These are phyloP conservation scores for Pyricularia sp. DNA, from an alignment of 2,329 filamentous ascomycete species.

Conservation along the genomic window DNA sequence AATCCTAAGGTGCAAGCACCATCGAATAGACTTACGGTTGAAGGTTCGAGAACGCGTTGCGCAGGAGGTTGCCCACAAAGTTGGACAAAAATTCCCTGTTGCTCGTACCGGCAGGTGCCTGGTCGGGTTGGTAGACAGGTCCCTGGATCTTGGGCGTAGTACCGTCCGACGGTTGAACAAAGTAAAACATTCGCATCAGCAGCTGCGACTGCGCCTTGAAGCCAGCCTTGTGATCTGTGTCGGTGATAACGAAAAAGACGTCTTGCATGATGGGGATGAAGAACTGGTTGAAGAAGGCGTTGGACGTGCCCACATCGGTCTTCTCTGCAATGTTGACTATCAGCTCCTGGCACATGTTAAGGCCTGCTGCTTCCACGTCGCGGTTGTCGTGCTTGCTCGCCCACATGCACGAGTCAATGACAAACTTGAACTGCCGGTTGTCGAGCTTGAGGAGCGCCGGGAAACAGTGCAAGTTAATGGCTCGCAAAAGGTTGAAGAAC, in stretches of 20 bases:
- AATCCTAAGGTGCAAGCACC: not conserved
- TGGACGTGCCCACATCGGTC: conserved; percentile 75
- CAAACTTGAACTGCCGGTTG: conserved; percentile 95
- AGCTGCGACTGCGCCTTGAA: conserved; percentile 98
- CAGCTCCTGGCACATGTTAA: conserved; percentile 96
- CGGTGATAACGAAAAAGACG: conserved; percentile 95
- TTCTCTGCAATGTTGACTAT: conserved; percentile 97
- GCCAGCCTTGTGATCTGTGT: conserved; percentile 96
- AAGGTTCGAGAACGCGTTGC: conserved; percentile 88
- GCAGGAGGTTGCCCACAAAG: conserved; percentile 76
- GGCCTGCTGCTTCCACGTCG: conserved; percentile 88
- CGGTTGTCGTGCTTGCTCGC: conserved; percentile 99
- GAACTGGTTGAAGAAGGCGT: conserved; percentile 96
- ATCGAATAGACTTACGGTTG: conserved; percentile 58
- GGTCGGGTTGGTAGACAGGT: conserved; percentile 78
- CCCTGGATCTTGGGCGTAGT: conserved; percentile 77
- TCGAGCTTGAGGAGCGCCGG: conserved; percentile 87
- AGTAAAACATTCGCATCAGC: conserved; percentile 91
- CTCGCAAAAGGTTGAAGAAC: conserved; percentile 93
- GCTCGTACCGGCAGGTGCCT: conserved; percentile 71
- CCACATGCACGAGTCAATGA: conserved; percentile 99
- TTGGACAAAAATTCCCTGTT: conserved; percentile 87
- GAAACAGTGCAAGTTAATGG: conserved; percentile 97
- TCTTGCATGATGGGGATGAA: conserved; percentile 94
- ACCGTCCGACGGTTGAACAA: conserved; percentile 66